Base-by-base conservation (phyloP, 345 rosid genomes). In the Heritiera littoralis region DNA sequence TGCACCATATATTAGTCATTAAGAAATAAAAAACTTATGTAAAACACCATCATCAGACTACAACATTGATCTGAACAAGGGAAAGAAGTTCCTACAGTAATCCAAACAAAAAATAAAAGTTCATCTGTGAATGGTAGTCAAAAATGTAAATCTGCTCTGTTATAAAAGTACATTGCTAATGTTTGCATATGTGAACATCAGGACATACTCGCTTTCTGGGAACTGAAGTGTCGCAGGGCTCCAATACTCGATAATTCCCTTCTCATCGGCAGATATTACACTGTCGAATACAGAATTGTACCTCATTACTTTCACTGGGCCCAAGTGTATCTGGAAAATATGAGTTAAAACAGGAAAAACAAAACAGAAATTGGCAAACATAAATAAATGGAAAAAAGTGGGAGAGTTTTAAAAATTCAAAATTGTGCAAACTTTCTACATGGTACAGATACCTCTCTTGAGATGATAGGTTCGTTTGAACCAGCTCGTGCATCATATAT, bases 201-300 rank as follows among this genome's bases (percentile, higher is more conserved):
- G 66, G 60, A 86, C 98, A 83, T 90, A 93, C 98, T 88, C 93
- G 80, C 83, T 88, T 86, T 90, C 97, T 3, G 99, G 99, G 75
- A 96, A 96, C 80, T 84, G 83, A 70, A 94, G 86, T 1, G 97
- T 91, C 48, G 86, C 18, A 80, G 98, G 90, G 70, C 81, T 88
- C 98, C 98, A 96, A 81, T 96, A 94, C 87, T 96, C 99, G 32
- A 96, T 90, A 72, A 96, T 84, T 83, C 98, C 99, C 82, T 86
- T 92, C 20, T 81, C 79, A 79, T 96, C 98, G 66, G 92, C 97
- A 86, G 97, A 94, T 79, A 94, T 87, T 81, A 96, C 93, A 13
- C 90, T 80, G 85, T 96, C 92, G 70, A 84, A 87, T 43, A 83
- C 88, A 65, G 94, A 89, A 80, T 90, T 94, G 87, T 88, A 94